Evolutionary conservation across 306 rosid species (phyloP), one percentile per base, ranked within the genome.

Genomic region (Pyrus betulifolia): DNA sequence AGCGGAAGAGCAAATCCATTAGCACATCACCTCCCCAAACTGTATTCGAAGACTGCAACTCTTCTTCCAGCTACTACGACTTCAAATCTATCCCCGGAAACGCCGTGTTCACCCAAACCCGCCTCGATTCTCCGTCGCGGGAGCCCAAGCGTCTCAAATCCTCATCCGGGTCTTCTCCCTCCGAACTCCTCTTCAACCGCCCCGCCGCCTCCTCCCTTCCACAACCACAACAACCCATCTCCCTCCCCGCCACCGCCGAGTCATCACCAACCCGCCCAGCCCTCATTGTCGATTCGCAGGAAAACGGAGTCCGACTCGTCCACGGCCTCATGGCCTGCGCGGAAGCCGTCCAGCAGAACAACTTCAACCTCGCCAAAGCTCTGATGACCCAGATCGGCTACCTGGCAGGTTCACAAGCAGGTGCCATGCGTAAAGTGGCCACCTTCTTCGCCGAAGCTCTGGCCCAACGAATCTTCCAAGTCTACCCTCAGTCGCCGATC

Each of bases 351-450:
- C 92, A 88, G 68, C 86, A 76, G 23, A 88, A 79, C 81, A 88
- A 88, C 35, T 86, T 92, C 4, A 21, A 60, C 6, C 72, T 88
- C 0, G 98, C 97, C 0, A 94, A 95, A 52, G 97, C 88, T 9
- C 79, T 95, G 2, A 91, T 95, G 3, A 91, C 93, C 63, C 93
- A 92, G 86, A 92, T 92, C 88, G 88, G 95, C 1, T 85, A 65
- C 70, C 66, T 95, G 0, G 97, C 98, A 0, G 61, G 77, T 3
- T 92, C 99, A 0, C 99, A 95, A 59, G 90, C 91, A 3, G 99
- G 99, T 15, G 96, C 97, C 4, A 92, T 95, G 99, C 59, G 93
- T 8, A 95, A 95, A 44, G 99, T 95, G 1, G 98, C 99, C 9
- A 89, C 92, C 5, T 92, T 80, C 80, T 95, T 95, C 62, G 97